Evolutionary conservation across 371 early-diverging fungal species (phyloP), one percentile per base, ranked within the genome.

Genomic region (Mucor mucedo): DNA sequence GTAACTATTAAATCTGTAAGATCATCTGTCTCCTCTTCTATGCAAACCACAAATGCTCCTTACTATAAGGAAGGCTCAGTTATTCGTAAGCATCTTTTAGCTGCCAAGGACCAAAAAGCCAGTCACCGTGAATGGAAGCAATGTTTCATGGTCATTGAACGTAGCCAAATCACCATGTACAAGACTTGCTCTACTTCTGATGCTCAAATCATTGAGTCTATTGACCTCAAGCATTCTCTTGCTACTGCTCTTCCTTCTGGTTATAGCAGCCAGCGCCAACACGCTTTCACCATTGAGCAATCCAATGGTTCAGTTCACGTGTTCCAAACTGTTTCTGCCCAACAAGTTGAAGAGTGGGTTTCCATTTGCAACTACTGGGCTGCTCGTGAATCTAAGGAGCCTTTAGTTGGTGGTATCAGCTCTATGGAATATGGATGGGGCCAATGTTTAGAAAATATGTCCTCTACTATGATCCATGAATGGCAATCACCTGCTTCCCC

Each of bases 351-450:
- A 41, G 89, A 87, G 55, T 97, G 98, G 98, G 91, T 92, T 0
- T 72, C 84, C 0, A 87, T 88, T 8, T 91, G 96, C 63, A 96
- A 96, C 75, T 93, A 90, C 64, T 96, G 96, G 96, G 94, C 96
- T 5, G 95, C 96, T 32, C 76, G 94, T 44, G 88, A 88, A 60
- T 90, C 90, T 60, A 93, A 91, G 67, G 94, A 91, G 56, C 97
- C 97, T 4, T 70, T 96, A 65, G 71, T 85, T 10, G 95, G 95
- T 33, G 92, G 92, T 33, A 88, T 93, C 5, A 86, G 90, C 61
- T 95, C 91, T 62, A 86, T 91, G 78, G 95, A 96, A 71, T 95
- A 93, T 63, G 97, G 97, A 3, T 97, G 97, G 97, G 87, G 89
- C 38, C 76, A 78, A 40, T 82, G 30, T 50, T 30, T 50, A 16